Evolutionary conservation across 441 rosid genomes (phyloP).

Genomic region (Bocquillonia castaneifolia): DNA sequence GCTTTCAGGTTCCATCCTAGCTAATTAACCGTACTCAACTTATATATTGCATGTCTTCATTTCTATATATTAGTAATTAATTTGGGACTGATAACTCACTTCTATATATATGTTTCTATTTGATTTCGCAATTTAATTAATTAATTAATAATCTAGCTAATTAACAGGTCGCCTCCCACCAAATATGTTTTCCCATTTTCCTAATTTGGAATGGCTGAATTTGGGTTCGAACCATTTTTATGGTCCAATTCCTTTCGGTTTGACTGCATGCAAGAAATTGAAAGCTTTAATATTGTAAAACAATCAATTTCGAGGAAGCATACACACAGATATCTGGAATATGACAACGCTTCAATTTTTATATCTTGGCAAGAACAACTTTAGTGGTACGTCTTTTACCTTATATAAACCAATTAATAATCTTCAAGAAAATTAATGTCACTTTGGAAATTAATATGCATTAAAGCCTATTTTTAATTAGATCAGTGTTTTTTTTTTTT

Average conservation of each 20-base stretch:
- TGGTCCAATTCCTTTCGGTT: slow-evolving; percentile 8
- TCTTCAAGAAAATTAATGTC: no score
- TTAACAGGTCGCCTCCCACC: slow-evolving; percentile 12
- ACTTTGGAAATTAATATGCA: no score
- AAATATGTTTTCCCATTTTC: not conserved
- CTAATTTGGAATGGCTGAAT: not conserved
- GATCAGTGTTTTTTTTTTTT: no score
- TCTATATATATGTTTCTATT: no score
- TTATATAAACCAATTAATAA: not conserved
- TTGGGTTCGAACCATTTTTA: not conserved
- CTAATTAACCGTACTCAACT: no score
- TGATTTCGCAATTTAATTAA: no score
- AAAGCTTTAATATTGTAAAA: not conserved
- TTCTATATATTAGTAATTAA: not conserved
- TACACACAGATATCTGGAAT: not conserved
- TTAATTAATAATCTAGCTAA: not conserved
- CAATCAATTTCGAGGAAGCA: slow-evolving; percentile 6
- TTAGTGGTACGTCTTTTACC: not conserved
- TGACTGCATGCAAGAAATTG: not conserved
- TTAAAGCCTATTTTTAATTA: no score
- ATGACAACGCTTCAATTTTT: not conserved
- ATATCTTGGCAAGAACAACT: slow-evolving; percentile 8
- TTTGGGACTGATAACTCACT: no score
- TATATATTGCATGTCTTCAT: slow-evolving; percentile 11
- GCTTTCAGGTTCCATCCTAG: slow-evolving; percentile 2